Evolutionary conservation across 257 asterid species (phyloP).

Genomic region (Nicotiana benthamiana): DNA sequence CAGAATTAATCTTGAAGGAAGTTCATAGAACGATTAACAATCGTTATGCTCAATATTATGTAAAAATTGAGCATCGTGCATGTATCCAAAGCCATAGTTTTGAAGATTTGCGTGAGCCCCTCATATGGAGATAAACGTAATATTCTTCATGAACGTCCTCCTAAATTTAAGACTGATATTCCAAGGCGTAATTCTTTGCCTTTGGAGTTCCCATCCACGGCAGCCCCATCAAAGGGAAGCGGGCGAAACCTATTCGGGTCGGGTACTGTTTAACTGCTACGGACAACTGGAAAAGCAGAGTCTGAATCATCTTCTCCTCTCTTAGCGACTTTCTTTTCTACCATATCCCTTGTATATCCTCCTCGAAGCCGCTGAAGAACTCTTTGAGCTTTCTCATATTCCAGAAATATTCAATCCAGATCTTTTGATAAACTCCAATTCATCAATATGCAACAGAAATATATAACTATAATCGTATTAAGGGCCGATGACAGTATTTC

Average conservation of each 20-base stretch:
- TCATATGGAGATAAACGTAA: too few species aligned
- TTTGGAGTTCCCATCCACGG: background rate
- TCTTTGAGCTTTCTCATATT: background rate
- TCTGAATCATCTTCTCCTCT: background rate
- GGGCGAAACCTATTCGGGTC: background rate
- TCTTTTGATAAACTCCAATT: background rate
- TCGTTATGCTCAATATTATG: too few species aligned
- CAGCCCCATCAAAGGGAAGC: background rate
- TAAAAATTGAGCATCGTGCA: too few species aligned
- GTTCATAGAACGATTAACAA: too few species aligned
- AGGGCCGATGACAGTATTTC: background rate
- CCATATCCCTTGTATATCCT: background rate
- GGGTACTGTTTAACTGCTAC: background rate
- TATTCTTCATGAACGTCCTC: too few species aligned
- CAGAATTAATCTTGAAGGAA: too few species aligned
- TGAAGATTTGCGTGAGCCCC: too few species aligned
- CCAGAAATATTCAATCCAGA: background rate
- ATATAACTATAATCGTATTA: background rate
- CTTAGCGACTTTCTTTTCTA: background rate
- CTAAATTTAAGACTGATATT: too few species aligned
- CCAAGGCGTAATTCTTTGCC: too few species aligned
- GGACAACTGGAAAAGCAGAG: background rate
- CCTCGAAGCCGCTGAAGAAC: background rate
- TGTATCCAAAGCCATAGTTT: too few species aligned
- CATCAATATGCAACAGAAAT: background rate